phyloP scores from a whole-genome alignment of 208 protist species.

The Balamuthia mandrillaris region DNA sequence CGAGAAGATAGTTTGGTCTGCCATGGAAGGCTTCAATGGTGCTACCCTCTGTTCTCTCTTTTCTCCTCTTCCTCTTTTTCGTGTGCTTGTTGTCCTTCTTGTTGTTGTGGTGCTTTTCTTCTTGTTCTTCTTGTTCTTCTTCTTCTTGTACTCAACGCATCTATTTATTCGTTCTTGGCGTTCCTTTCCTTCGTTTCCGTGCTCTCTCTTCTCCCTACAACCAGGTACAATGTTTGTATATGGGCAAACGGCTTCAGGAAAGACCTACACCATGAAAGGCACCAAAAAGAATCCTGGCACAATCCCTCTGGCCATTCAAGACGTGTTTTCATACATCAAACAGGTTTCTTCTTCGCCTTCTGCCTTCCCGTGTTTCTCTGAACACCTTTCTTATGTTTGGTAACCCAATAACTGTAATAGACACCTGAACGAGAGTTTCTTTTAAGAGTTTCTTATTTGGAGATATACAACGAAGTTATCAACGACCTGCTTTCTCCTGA shows the following conservation, averaged over 20 bases:
- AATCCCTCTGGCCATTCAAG: slow-evolving; percentile 57
- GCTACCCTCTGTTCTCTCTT: background rate
- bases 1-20: background rate
- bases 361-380: background rate
- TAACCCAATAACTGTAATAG: background rate
- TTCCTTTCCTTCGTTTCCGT: too few relatives aligned
- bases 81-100: too few relatives aligned
- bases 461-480: slow-evolving; percentile 74
- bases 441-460: slow-evolving; percentile 69
- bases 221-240: slow-evolving; percentile 68
- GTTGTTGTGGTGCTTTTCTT: background rate
- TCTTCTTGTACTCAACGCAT: too few relatives aligned
- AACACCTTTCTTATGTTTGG: background rate
- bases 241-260: slow-evolving; percentile 66
- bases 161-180: too few relatives aligned
- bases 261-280: slow-evolving; percentile 66
- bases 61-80: background rate
- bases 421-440: slow-evolving; percentile 50
- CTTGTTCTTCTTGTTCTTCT: background rate
- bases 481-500: slow-evolving; percentile 36
- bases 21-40: background rate
- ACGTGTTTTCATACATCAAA: slow-evolving; percentile 49
- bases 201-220: too few relatives aligned
- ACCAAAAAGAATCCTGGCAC: slow-evolving; percentile 49
- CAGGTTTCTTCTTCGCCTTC: background rate